Percentiles rank a stretch among this genome's conserved stretches.
phyloP scores from a whole-genome alignment of 352 stramenopile genomes.

The Globisporangium irregulare region DNA sequence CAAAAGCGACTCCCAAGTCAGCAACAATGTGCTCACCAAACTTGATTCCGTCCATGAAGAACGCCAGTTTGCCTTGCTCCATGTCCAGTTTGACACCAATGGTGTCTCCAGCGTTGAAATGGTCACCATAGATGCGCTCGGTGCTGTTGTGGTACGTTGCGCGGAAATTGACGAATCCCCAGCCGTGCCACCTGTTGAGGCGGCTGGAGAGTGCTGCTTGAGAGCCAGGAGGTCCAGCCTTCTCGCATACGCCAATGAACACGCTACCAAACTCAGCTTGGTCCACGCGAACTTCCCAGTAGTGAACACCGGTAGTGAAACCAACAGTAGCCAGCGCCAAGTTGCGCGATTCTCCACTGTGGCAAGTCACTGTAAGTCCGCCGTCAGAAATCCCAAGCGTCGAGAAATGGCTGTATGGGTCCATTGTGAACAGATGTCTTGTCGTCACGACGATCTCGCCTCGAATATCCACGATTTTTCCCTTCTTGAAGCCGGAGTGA shows the following conservation, averaged over 20 bases:
- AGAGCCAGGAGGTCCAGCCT: slow-evolving; percentile 71
- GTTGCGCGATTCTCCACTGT: slow-evolving; percentile 84
- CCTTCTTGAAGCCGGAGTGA: slow-evolving; percentile 50
- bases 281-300: slow-evolving; percentile 97
- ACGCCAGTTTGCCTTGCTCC: slow-evolving; percentile 96
- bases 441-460: slow-evolving; percentile 66
- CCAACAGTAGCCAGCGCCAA: slow-evolving; percentile 81
- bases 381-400: slow-evolving; percentile 77
- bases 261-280: slow-evolving; percentile 97
- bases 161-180: slow-evolving; percentile 98
- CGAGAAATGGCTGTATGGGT: slow-evolving; percentile 74
- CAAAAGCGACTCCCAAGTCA: slow-evolving; percentile 96
- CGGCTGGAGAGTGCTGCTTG: slow-evolving; percentile 72
- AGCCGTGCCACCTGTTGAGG: slow-evolving; percentile 89
- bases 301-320: slow-evolving; percentile 93
- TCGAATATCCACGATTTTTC: slow-evolving; percentile 60
- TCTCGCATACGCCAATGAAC: slow-evolving; percentile 96
- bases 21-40: slow-evolving; percentile 99
- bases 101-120: slow-evolving; percentile 95
- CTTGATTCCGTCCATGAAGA: slow-evolving; percentile 99
- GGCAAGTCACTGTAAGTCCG: slow-evolving; percentile 74
- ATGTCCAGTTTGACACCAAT: slow-evolving; percentile 99
- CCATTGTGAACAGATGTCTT: slow-evolving; percentile 83
- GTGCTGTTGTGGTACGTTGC: slow-evolving; percentile 93
- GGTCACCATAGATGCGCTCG: slow-evolving; percentile 87